Evolutionary conservation across 2,329 filamentous ascomycete genomes (phyloP), one percentile per base, ranked within the genome.

Genomic region (Seiridium unicorne): DNA sequence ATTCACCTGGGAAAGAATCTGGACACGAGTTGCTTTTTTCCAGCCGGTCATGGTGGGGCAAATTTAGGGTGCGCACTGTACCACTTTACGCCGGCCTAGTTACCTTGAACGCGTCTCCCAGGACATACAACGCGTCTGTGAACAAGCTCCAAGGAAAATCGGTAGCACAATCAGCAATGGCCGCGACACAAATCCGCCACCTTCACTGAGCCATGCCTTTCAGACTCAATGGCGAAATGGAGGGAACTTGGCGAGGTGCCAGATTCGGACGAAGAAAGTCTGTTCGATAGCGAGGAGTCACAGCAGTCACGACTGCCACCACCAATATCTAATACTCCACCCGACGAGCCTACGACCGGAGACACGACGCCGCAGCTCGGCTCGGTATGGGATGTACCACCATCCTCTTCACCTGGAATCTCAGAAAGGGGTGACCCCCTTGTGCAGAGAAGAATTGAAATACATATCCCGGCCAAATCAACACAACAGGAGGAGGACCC

Each of bases 181-280:
- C 35, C 18, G 35, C 13, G 31, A 35, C 10, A 7, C 10, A 32
- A 31, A 8, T 2, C 35, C 31, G 49, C 6, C 32, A 53, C 8
- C 32, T 32, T 26, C 32, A 6, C 31, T 26, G 32, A 51, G 55
- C 44, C 31, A 77, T 76, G 75, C 66, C 65, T 72, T 59, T 57
- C 60, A 60, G 67, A 49, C 61, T 62, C 64, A 67, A 78, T 78
- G 76, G 73, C 70, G 64, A 75, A 72, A 67, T 78, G 76, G 76
- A 76, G 76, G 73, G 73, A 75, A 70, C 68, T 75, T 72, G 76
- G 76, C 68, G 75, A 76, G 68, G 76, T 78, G 67, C 76, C 76
- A 51, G 76, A 78, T 66, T 78, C 76, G 67, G 76, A 78, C 67
- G 76, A 78, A 65, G 76, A 78, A 70, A 72, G 69, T 58, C 63